Percentiles rank a stretch among this genome's conserved stretches.
Conservation (phyloP, 352 stramenopile species). For the Phytophthora palmivora region DNA sequence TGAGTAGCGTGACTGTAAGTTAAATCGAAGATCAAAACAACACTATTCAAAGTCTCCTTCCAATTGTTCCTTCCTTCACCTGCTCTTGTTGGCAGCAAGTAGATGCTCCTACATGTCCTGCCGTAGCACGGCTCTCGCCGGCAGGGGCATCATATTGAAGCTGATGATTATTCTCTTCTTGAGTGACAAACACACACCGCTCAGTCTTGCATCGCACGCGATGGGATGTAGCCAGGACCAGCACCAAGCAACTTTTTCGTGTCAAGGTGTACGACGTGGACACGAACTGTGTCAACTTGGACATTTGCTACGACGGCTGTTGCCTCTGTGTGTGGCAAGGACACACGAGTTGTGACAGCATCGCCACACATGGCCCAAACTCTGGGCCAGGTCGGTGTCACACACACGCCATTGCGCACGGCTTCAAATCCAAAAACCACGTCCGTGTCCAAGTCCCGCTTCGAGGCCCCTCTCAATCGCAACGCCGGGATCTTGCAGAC, state of each 20-base stretch:
- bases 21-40: conserved; percentile 18
- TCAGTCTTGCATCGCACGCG: conserved; percentile 8
- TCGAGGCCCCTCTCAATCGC: conserved; percentile 12
- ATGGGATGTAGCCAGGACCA: conserved; percentile 19
- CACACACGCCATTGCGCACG: conserved; percentile 23
- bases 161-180: conserved; percentile 8
- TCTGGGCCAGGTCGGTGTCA: conserved; percentile 22
- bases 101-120: neutral
- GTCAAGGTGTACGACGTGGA: conserved; percentile 13
- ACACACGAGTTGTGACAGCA: conserved; percentile 21
- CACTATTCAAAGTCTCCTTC: neutral
- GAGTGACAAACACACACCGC: conserved; percentile 17
- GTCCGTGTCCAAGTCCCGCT: conserved; percentile 26
- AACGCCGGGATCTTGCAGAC: conserved; percentile 20
- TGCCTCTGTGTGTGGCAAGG: conserved; percentile 19
- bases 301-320: conserved; percentile 18
- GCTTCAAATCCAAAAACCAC: conserved; percentile 24
- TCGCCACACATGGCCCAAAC: conserved; percentile 9
- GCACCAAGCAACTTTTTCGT: conserved; percentile 15
- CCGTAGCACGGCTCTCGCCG: neutral
- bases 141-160: conserved; percentile 20
- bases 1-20: conserved; percentile 25
- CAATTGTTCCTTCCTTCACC: neutral
- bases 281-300: conserved; percentile 23
- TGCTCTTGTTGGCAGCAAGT: neutral